These are phyloP conservation scores for Solanum hybrid DNA, from an alignment of 305 asterid genomes.

Conservation along the genomic window DNA sequence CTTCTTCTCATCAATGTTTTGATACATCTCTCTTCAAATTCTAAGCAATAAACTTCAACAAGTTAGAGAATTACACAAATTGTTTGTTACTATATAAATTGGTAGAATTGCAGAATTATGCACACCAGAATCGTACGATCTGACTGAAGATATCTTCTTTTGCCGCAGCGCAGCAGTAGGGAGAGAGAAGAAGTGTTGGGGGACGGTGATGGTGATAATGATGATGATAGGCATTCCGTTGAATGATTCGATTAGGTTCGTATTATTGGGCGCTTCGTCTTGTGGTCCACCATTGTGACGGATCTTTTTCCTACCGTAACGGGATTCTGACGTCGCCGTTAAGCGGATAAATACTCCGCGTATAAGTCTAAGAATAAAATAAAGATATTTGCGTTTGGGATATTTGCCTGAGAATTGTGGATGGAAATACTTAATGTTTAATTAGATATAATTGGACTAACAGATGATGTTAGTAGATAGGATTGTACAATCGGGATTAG, in stretches of 20 bases:
- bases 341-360: background rate
- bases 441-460: background rate
- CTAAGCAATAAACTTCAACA: background rate
- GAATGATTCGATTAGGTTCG: constrained; percentile 22
- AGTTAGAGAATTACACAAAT: background rate
- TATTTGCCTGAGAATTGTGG: background rate
- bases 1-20: constrained; percentile 11
- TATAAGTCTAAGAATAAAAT: background rate
- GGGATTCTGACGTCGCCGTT: background rate
- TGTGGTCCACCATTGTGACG: constrained; percentile 23
- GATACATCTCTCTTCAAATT: background rate
- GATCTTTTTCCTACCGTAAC: background rate
- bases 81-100: background rate
- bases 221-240: constrained; percentile 36
- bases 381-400: background rate
- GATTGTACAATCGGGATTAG: background rate
- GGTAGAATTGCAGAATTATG: background rate
- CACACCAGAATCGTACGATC: background rate
- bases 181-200: constrained; percentile 24
- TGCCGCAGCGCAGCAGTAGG: background rate
- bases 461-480: background rate
- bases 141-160: constrained; percentile 8
- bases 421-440: background rate
- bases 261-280: constrained; percentile 5
- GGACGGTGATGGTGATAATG: constrained; percentile 32